phyloP scores from a whole-genome alignment of 2,329 filamentous ascomycete genomes.

The Alternaria tenuissima region DNA sequence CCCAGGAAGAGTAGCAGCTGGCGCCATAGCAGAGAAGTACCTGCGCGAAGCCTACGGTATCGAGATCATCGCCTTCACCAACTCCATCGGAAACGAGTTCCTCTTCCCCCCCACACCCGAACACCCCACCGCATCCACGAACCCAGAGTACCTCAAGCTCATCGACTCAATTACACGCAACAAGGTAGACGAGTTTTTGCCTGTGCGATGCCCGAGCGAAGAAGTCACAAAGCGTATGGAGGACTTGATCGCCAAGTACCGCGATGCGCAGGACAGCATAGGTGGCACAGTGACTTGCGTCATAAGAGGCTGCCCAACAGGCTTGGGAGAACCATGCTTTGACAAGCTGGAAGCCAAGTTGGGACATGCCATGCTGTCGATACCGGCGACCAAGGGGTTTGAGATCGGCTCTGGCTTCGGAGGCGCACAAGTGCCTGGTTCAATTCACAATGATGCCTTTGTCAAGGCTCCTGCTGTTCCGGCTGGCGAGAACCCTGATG shows the following conservation, averaged over 20 bases:
- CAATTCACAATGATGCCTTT: slow-evolving; percentile 92
- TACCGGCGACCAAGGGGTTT: slow-evolving; percentile 94
- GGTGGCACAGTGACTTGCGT: slow-evolving; percentile 96
- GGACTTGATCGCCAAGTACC: slow-evolving; percentile 77
- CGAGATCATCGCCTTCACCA: slow-evolving; percentile 90
- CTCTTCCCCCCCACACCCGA: slow-evolving; percentile 74
- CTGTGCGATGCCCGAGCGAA: slow-evolving; percentile 83
- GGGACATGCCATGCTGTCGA: slow-evolving; percentile 92
- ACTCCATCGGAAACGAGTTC: slow-evolving; percentile 81
- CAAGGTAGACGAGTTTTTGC: slow-evolving; percentile 83
- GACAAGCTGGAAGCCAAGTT: slow-evolving; percentile 94
- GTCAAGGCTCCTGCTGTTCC: slow-evolving; percentile 64
- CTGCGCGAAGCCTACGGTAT: slow-evolving; percentile 80
- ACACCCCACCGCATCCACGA: slow-evolving; percentile 73
- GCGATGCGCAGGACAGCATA: slow-evolving; percentile 84
- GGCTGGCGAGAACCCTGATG: slow-evolving; percentile 55
- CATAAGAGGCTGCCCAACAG: slow-evolving; percentile 83
- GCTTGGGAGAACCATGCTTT: slow-evolving; percentile 92
- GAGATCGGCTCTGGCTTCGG: slow-evolving; percentile 93
- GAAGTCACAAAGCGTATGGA: slow-evolving; percentile 75
- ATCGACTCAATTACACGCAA: slow-evolving; percentile 75
- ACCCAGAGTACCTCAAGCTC: slow-evolving; percentile 80
- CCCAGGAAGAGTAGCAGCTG: slow-evolving; percentile 81
- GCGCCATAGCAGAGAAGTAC: slow-evolving; percentile 94
- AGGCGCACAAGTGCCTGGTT: slow-evolving; percentile 85